phyloP scores from a whole-genome alignment of 2,329 filamentous ascomycete species.

The Magnaporthiopsis incrustans region DNA sequence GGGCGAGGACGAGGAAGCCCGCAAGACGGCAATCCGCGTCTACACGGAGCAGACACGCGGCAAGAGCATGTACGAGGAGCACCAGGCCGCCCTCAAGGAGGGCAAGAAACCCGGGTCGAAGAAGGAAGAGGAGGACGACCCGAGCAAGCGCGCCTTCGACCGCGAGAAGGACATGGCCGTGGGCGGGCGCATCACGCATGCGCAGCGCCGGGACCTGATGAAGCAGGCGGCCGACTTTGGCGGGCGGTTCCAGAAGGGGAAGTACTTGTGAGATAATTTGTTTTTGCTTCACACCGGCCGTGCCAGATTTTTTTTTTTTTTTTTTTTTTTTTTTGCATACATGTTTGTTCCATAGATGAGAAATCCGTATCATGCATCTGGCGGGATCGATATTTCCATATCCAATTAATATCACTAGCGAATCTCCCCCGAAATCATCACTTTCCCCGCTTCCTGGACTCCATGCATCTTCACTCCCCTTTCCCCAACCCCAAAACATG shows the following conservation, averaged over 20 bases:
- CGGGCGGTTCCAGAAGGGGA: constrained; percentile 73
- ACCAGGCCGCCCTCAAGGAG: constrained; percentile 32
- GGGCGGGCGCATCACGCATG: constrained; percentile 60
- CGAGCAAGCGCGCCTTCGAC: constrained; percentile 82
- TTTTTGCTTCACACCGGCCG: not conserved
- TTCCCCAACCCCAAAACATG: not conserved
- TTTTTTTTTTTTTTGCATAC: not conserved
- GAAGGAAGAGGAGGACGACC: constrained; percentile 74
- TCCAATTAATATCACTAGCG: not conserved
- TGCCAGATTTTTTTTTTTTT: not conserved
- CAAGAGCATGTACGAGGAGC: constrained; percentile 52
- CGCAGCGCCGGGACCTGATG: constrained; percentile 71
- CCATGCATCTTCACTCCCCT: not conserved
- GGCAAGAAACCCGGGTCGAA: constrained; percentile 9
- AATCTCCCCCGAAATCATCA: not conserved
- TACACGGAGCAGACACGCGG: constrained; percentile 46
- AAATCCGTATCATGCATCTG: not conserved
- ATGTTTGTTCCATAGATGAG: not conserved
- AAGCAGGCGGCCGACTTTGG: constrained; percentile 75
- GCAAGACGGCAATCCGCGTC: constrained; percentile 36
- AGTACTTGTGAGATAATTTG: constrained; percentile 35
- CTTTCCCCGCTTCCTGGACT: not conserved
- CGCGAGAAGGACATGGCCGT: constrained; percentile 88
- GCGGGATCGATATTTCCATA: not conserved
- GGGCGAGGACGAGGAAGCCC: constrained; percentile 50